Base-by-base conservation (phyloP, 108 stramenopile species). In the Seminavis robusta region DNA sequence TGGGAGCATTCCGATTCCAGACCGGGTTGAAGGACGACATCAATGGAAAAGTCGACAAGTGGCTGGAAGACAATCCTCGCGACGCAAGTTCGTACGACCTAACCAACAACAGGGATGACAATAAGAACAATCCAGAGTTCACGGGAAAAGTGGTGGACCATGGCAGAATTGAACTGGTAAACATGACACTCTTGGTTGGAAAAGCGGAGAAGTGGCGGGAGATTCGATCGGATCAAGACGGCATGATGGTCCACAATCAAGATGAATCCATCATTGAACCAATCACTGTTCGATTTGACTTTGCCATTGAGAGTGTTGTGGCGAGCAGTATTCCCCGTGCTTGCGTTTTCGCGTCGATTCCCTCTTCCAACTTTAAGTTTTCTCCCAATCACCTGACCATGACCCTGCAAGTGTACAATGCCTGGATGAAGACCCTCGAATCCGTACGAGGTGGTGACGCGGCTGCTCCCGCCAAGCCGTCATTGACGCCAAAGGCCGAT, bases 281-380 rank as follows among this genome's bases (percentile, higher is more conserved):
- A 8, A 67, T 89, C 20, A 67, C 81, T 3, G 52, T 84, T 32
- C 52, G 56, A 0, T 53, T 89, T 20, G 69, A 75, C 25, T 70
- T 86, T 56, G 91, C 83, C 20, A 48, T 92, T 7, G 85, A 86
- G 48, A 69, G 58, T 32, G 62, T 53, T 2, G 48, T 60, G 9
- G 48, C 67, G 40, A 60, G 59, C 7, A 75, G 71, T 40, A 57
- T 56, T 28, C 83, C 85, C 36, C 78, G 83, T 26, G 63, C 74
- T 40, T 92, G 86, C 57, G 64, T 74, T 37, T 70, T 88, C 63
- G 90, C 82, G 1, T 74, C 76, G 34, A 59, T 92, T 28, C 86
- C 86, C 4, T 63, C 80, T 0, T 75, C 88, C 32, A 61, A 56
- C 33, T 33, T 88, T 30, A 37, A 51, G 9, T 10, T 86, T 15